phyloP scores from a whole-genome alignment of 306 rosid genomes.

The Herpetospermum pedunculosum region DNA sequence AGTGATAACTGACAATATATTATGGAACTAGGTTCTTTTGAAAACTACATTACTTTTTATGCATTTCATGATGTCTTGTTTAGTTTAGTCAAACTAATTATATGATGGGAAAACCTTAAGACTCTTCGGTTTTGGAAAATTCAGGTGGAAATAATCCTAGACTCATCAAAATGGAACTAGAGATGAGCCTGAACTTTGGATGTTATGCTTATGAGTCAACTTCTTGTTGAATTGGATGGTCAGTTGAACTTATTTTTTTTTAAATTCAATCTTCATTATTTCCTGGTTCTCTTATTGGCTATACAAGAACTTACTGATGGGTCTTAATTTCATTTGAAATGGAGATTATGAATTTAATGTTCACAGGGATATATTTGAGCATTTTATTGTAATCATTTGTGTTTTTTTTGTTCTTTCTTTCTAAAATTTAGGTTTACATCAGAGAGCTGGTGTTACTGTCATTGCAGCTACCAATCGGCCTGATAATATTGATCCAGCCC shows the following conservation, averaged over 20 bases:
- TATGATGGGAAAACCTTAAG: not conserved
- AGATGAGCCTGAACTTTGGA: not conserved
- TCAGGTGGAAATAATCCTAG: not conserved
- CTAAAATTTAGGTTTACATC: slow-evolving; percentile 58
- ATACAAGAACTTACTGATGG: not conserved
- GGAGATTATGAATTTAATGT: not conserved
- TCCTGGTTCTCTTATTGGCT: not conserved
- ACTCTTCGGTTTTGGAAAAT: not conserved
- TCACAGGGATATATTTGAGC: not conserved
- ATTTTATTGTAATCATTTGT: slow-evolving; percentile 5
- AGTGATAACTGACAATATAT: not conserved
- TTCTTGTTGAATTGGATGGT: slow-evolving; percentile 91
- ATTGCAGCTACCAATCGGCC: slow-evolving; percentile 95
- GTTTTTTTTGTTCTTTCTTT: slow-evolving; percentile 9
- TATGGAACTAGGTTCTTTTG: not conserved
- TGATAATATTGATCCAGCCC: slow-evolving; percentile 84
- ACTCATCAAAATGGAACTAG: not conserved
- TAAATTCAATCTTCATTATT: not conserved
- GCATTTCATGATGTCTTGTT: not conserved
- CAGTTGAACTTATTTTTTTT: slow-evolving; percentile 25
- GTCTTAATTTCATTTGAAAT: not conserved
- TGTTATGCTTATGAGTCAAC: slow-evolving; percentile 50
- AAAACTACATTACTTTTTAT: not conserved
- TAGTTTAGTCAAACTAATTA: not conserved
- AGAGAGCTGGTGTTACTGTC: slow-evolving; percentile 73